Conservation (phyloP, 306 rosid species). For the Lithocarpus polystachyus region DNA sequence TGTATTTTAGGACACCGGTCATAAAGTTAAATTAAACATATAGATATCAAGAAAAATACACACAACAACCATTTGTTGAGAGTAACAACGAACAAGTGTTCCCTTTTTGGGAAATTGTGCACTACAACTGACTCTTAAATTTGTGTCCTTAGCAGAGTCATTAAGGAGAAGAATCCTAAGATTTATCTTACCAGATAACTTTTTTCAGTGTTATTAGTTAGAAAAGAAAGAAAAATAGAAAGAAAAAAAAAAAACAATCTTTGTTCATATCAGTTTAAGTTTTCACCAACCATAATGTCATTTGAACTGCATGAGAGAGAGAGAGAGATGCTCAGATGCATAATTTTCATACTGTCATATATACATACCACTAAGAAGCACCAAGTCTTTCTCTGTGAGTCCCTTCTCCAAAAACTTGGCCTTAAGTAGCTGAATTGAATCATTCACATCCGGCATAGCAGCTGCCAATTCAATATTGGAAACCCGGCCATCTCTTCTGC, state of each 20-base stretch:
- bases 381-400: constrained; percentile 71
- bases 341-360: not conserved
- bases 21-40: too few species aligned
- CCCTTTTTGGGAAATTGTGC: too few species aligned
- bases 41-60: too few species aligned
- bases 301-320: constrained; percentile 43
- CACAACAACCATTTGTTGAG: too few species aligned
- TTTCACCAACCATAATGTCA: constrained; percentile 59
- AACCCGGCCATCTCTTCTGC: constrained; percentile 73
- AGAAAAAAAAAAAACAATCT: not conserved
- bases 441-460: constrained; percentile 77
- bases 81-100: too few species aligned
- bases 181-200: not conserved
- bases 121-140: too few species aligned
- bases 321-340: constrained; percentile 28
- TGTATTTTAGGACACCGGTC: too few species aligned
- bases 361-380: constrained; percentile 60
- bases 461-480: constrained; percentile 50
- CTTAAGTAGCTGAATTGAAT: constrained; percentile 60
- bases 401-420: constrained; percentile 57
- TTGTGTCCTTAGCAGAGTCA: too few species aligned
- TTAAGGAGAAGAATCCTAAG: too few species aligned
- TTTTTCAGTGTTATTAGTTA: not conserved
- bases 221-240: too few species aligned
- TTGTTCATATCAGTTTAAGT: constrained; percentile 29